Evolutionary conservation across 2,329 filamentous ascomycete species (phyloP).

Genomic region (Aspergillus latus): DNA sequence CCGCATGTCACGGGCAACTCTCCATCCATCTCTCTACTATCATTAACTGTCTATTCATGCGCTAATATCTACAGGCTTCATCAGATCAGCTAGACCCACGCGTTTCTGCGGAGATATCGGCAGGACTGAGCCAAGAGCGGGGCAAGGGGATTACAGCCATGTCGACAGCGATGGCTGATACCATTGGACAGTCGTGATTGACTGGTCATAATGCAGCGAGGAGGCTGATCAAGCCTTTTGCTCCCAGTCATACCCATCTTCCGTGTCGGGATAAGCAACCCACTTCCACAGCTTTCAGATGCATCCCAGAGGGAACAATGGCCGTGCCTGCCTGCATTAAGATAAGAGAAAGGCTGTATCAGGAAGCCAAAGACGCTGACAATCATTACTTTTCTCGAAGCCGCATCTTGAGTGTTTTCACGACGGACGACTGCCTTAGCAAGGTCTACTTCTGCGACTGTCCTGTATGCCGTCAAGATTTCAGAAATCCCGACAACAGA

Average conservation of each 20-base stretch:
- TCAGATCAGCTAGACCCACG: not conserved
- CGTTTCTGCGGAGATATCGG: not conserved
- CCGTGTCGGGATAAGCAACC: too few species aligned
- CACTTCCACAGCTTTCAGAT: not conserved
- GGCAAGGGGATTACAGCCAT: not conserved
- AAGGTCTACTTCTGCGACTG: not conserved
- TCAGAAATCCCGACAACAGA: not conserved
- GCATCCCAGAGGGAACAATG: not conserved
- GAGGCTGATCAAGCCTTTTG: not conserved
- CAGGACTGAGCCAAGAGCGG: not conserved
- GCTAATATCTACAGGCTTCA: too few species aligned
- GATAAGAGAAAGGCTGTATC: not conserved
- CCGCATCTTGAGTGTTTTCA: not conserved
- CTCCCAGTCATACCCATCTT: not conserved
- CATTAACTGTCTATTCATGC: too few species aligned
- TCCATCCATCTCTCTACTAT: too few species aligned
- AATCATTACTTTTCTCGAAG: not conserved
- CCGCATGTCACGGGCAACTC: too few species aligned
- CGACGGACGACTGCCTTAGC: not conserved
- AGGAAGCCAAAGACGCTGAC: not conserved
- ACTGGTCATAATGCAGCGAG: not conserved
- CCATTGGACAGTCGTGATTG: not conserved
- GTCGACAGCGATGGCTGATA: not conserved
- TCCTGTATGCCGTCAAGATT: not conserved
- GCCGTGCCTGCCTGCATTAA: not conserved